Conservation (phyloP, 345 rosid species). For the Salix caprea region DNA sequence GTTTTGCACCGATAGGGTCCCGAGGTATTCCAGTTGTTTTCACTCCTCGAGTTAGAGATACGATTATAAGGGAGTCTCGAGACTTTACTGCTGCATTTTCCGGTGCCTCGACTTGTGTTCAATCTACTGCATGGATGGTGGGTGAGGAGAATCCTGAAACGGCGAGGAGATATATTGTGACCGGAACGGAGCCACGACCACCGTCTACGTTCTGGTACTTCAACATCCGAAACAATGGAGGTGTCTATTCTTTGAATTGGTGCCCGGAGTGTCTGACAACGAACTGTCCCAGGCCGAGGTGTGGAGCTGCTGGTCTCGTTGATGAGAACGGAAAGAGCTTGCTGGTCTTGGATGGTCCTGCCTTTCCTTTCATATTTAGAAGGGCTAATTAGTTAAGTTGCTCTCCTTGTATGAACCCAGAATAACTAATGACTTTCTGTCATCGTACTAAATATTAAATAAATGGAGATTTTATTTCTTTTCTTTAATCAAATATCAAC, state of each 20-base stretch:
- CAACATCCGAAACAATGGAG: conserved; percentile 10
- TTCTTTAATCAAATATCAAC: no score
- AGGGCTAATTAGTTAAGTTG: background rate
- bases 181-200: background rate
- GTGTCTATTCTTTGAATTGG: conserved; percentile 3
- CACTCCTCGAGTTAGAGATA: background rate
- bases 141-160: conserved; percentile 10
- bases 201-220: background rate
- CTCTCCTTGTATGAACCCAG: no score
- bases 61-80: conserved; percentile 1
- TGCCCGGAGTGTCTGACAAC: background rate
- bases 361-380: conserved; percentile 13
- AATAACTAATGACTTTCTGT: no score
- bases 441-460: no score
- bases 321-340: background rate
- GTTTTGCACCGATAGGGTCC: background rate
- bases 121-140: conserved; percentile 13
- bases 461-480: no score
- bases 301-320: conserved; percentile 10
- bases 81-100: conserved; percentile 8
- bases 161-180: conserved; percentile 10
- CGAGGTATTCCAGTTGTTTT: background rate
- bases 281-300: conserved; percentile 9
- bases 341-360: conserved; percentile 12
- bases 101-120: background rate